Base-by-base conservation (phyloP, 176 grass and related monocot genomes). In the Aechmea fasciata region DNA sequence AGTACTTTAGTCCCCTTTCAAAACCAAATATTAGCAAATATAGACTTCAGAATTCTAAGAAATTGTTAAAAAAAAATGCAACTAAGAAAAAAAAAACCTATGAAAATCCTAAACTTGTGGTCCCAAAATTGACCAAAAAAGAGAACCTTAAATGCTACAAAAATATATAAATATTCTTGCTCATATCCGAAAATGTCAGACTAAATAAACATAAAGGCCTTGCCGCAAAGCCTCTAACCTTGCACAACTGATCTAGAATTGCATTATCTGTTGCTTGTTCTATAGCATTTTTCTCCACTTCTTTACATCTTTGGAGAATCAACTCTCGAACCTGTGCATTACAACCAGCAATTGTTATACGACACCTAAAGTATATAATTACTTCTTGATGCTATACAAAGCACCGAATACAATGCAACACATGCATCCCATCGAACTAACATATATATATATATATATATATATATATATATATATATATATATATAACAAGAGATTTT, bases 211-310 rank as follows among this genome's bases (percentile, higher is more conserved):
- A 78, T 75, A 26, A 53, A 50, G 77, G 67, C 68, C 74, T 80
- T 11, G 75, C 11, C 69, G 84, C 53, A 1, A 76, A 73, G 66
- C 1, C 22, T 10, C 33, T 20, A 10, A 97, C 94, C 89, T 90
- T 82, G 69, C 77, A 81, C 1, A 97, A 83, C 69, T 89, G 86
- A 79, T 97, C 89, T 47, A 97, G 82, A 77, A 97, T 97, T 69
- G 94, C 89, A 48, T 97, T 97, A 74, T 97, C 94, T 18, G 94
- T 92, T 75, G 89, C 94, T 84, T 97, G 94, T 74, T 97, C 94
- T 71, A 97, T 90, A n/a, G 94, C 94, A 13, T 72, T 93, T 78
- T 92, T 82, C 84, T 99, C 94, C 47, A 93, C 75, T 83, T 93
- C 84, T 83, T 67, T 90, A 71, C 82, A 90, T 90, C 87, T 85